A percentile compares a stretch with the other conserved stretches of the same genome.
Evolutionary conservation across 2,329 filamentous ascomycete species (phyloP).

Genomic region (Clonostachys byssicola): DNA sequence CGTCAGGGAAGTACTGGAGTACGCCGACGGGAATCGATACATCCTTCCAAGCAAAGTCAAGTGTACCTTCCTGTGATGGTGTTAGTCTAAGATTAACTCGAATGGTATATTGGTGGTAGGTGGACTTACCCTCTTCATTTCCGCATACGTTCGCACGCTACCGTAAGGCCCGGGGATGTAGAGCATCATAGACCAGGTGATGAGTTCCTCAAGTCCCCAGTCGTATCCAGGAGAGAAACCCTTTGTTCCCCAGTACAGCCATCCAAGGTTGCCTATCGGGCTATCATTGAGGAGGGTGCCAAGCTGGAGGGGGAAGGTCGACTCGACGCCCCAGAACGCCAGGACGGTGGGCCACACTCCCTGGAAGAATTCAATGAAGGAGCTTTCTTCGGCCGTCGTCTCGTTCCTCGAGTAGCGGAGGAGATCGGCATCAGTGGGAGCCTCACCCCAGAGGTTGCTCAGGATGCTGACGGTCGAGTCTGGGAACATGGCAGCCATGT

Average conservation of each 20-base stretch:
- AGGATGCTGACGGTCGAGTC: not conserved
- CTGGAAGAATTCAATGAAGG: not conserved
- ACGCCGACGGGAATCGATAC: too few relatives aligned
- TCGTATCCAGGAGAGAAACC: conserved; percentile 1
- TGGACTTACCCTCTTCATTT: not conserved
- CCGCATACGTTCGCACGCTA: conserved; percentile 1
- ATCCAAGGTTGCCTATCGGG: conserved; percentile 1
- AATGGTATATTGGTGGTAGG: too few relatives aligned
- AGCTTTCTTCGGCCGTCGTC: not conserved
- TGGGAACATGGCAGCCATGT: not conserved
- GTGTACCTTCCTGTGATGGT: too few relatives aligned
- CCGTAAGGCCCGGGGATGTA: conserved; percentile 4
- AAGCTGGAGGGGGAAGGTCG: conserved; percentile 1
- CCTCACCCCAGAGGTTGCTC: conserved; percentile 2
- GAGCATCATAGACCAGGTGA: conserved; percentile 5
- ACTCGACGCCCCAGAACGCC: conserved; percentile 1
- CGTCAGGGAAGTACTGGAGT: too few relatives aligned
- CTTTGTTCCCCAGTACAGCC: conserved; percentile 1
- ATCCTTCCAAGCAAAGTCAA: too few relatives aligned
- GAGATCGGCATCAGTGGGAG: not conserved
- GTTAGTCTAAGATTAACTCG: too few relatives aligned
- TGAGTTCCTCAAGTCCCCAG: conserved; percentile 1
- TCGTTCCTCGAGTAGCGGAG: not conserved
- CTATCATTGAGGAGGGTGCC: not conserved
- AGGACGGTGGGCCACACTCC: not conserved